Evolutionary conservation across 1,284 basidiomycete species (phyloP).

Genomic region (Chalciporus sp.): DNA sequence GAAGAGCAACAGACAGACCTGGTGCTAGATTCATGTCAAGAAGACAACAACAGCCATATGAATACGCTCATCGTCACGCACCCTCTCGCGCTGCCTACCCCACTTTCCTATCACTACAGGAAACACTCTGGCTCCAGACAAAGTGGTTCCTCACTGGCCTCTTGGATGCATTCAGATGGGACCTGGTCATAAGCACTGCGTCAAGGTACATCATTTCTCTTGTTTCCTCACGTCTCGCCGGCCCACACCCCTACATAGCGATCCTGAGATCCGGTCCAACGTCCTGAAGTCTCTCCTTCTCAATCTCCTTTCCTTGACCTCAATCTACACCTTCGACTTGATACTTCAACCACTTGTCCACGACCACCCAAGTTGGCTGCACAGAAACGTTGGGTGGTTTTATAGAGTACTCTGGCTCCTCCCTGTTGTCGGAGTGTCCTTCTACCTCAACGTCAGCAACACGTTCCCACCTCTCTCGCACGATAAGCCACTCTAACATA

Average conservation of each 20-base stretch:
- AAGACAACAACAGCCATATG: conserved; percentile 11
- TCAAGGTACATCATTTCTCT: conserved; percentile 39
- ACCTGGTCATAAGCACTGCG: conserved; percentile 57
- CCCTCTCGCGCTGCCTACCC: conserved; percentile 59
- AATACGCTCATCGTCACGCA: conserved; percentile 23
- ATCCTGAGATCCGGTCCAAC: conserved; percentile 72
- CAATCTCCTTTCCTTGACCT: conserved; percentile 67
- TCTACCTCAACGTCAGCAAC: conserved; percentile 73
- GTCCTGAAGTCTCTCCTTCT: conserved; percentile 72
- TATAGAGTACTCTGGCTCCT: conserved; percentile 77
- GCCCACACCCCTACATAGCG: conserved; percentile 44
- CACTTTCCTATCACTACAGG: conserved; percentile 61
- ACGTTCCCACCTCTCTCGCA: conserved; percentile 5
- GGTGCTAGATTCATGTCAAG: conserved; percentile 26
- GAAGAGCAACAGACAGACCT: neutral
- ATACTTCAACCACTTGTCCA: conserved; percentile 70
- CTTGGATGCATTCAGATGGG: conserved; percentile 72
- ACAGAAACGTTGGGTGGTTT: conserved; percentile 70
- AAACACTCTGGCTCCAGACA: conserved; percentile 61
- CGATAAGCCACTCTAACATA: conserved; percentile 15
- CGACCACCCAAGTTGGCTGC: conserved; percentile 64
- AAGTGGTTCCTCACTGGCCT: conserved; percentile 62
- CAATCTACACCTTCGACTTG: conserved; percentile 72
- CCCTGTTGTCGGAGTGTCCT: conserved; percentile 68
- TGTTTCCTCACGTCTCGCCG: conserved; percentile 3